Percentiles rank a stretch among this genome's conserved stretches.
These are phyloP conservation scores for Trichoderma sp. DNA, from an alignment of 2,329 filamentous ascomycete genomes.

Conservation along the genomic window DNA sequence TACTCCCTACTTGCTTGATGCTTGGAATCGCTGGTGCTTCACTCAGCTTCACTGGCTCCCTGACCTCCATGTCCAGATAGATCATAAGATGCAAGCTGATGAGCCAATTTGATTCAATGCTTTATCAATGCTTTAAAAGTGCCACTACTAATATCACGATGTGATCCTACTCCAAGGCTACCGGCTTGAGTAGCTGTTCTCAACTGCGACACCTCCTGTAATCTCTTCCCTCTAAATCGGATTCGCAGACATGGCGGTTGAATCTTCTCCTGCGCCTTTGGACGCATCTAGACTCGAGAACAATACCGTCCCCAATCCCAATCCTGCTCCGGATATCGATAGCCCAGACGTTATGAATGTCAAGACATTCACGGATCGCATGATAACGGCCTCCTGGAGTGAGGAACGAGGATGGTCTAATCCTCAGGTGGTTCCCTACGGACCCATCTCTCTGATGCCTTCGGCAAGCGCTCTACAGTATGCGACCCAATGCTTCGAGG, in stretches of 20 bases:
- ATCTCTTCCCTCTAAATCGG: background rate
- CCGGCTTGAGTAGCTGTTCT: too few relatives aligned
- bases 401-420: constrained; percentile 64
- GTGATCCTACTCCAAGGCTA: background rate
- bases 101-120: background rate
- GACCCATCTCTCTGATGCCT: constrained; percentile 73
- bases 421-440: constrained; percentile 73
- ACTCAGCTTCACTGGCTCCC: background rate
- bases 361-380: constrained; percentile 66
- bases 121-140: background rate
- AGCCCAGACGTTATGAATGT: background rate
- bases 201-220: background rate
- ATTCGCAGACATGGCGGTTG: background rate
- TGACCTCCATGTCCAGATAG: background rate
- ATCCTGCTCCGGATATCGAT: background rate
- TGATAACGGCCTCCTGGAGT: constrained; percentile 73
- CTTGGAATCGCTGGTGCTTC: background rate
- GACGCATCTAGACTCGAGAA: background rate
- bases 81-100: background rate
- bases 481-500: constrained; percentile 88
- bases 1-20: background rate
- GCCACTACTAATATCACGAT: background rate
- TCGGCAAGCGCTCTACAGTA: constrained; percentile 82
- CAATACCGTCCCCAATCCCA: background rate
- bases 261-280: background rate